A percentile compares a stretch with the other conserved stretches of the same genome.
These are phyloP conservation scores for Aspergillus sclerotialis DNA, from an alignment of 2,329 filamentous ascomycete genomes.

Conservation along the genomic window DNA sequence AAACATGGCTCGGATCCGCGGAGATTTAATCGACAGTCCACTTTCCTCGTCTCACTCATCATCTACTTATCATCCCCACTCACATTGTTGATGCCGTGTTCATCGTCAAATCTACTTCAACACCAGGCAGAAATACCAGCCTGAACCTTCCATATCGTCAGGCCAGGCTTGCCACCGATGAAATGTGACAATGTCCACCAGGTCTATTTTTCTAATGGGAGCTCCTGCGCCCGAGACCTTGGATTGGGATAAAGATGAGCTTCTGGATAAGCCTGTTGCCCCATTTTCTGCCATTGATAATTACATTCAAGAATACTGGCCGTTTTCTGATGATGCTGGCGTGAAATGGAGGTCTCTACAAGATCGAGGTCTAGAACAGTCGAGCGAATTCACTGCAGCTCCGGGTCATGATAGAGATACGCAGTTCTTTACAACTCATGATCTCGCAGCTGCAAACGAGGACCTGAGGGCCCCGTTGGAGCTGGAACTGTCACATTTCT, in stretches of 20 bases:
- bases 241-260: slow-evolving; percentile 46
- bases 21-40: no score
- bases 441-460: slow-evolving; percentile 15
- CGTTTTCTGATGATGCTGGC: slow-evolving; percentile 7
- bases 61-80: no score
- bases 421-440: slow-evolving; percentile 23
- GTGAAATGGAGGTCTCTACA: slow-evolving; percentile 26
- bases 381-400: slow-evolving; percentile 1
- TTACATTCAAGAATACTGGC: slow-evolving; percentile 3
- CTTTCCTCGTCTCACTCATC: no score
- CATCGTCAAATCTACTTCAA: no score
- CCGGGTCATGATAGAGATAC: slow-evolving; percentile 7
- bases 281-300: slow-evolving; percentile 19
- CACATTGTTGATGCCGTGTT: no score
- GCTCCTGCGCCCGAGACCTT: slow-evolving; percentile 52
- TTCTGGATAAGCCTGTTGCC: slow-evolving; percentile 43
- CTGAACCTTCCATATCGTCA: no score
- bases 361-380: slow-evolving; percentile 6
- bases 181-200: slow-evolving; percentile 25
- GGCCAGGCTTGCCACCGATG: no score
- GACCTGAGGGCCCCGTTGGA: slow-evolving; percentile 12
- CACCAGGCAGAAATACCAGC: no score
- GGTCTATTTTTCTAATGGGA: slow-evolving; percentile 49
- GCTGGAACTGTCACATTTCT: slow-evolving; percentile 56
- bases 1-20: no score